Conservation (phyloP, 78 protist genomes). For the Mastigamoeba balamuthi region DNA sequence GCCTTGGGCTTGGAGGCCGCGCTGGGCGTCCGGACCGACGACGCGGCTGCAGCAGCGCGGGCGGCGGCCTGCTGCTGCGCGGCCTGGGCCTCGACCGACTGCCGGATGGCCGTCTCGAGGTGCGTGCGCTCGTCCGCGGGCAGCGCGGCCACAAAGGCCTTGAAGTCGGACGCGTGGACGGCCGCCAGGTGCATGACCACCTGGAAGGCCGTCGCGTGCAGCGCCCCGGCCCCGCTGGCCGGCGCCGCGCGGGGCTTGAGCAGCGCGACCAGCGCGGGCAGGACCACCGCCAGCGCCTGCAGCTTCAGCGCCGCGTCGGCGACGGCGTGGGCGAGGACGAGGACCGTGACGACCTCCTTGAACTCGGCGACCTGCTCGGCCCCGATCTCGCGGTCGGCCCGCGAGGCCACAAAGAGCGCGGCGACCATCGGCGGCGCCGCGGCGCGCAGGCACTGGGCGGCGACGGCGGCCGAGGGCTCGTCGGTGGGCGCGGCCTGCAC, state of each 20-base stretch:
- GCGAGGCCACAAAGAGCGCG: not conserved
- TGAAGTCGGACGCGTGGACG: not conserved
- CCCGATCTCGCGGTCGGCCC: not conserved
- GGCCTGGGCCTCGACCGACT: not conserved
- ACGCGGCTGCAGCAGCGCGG: too few relatives aligned
- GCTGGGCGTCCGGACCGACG: too few relatives aligned
- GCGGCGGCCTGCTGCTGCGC: too few relatives aligned
- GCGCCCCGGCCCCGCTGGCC: not conserved
- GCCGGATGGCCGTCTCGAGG: not conserved
- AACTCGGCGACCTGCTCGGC: not conserved
- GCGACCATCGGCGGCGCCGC: not conserved
- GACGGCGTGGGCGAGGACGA: not conserved
- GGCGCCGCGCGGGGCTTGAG: not conserved
- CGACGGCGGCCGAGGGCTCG: not conserved
- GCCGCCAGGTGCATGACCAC: not conserved
- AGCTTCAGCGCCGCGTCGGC: not conserved
- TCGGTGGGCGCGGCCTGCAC: not conserved
- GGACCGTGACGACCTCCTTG: not conserved
- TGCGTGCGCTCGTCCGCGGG: not conserved
- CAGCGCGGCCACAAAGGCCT: not conserved
- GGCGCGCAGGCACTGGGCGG: not conserved
- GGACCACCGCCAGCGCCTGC: not conserved
- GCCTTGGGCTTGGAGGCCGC: too few relatives aligned
- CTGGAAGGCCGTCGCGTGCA: not conserved
- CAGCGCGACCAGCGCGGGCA: not conserved